Evolutionary conservation across 106 monocot genomes (phyloP), one percentile per base, ranked within the genome.

Genomic region (Iris macrosiphon): DNA sequence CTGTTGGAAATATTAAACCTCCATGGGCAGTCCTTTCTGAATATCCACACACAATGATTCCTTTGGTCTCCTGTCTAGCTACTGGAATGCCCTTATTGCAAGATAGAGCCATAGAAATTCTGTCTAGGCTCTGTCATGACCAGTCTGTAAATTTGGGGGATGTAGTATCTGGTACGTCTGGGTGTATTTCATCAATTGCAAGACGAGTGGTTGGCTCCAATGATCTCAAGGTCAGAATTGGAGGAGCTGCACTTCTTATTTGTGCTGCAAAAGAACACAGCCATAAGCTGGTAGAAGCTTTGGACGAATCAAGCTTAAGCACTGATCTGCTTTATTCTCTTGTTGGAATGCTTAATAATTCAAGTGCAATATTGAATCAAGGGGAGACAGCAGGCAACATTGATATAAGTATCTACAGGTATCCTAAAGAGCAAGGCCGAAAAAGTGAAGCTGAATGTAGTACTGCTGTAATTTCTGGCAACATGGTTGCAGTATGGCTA

Each of bases 41-140:
- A 48, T 33, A 76, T 65, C 87, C 91, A 26, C 70, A 84, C 43
- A 76, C 83, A 11, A 72, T 99, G 28, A 19, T 55, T 47, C 84
- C 98, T 49, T 47, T 99, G 20, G 80, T 87, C 45, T 73, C 81
- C 44, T 87, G 87, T 59, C 55, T 87, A 49, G 78, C 91, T 58
- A 59, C 84, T 68, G 86, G 79, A 62, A 52, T 78, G 34, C 55
- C 80, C 4, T 41, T 64, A 26, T 62, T 83, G 41, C 98, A 99
- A 74, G 87, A 99, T 60, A 91, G 87, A 78, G 74, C 91, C 26
- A 81, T 99, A 47, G 86, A 99, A 69, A 64, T 99, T 50, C 55
- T 92, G 21, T 87, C 87, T 40, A 87, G 73, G 52, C 69, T 99
- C 6, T 91, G 91, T 42, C 47, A 30, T 46, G 80, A 79, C 45